Conservation (phyloP, 2,329 filamentous ascomycete species). For the Dendryphion nanum region DNA sequence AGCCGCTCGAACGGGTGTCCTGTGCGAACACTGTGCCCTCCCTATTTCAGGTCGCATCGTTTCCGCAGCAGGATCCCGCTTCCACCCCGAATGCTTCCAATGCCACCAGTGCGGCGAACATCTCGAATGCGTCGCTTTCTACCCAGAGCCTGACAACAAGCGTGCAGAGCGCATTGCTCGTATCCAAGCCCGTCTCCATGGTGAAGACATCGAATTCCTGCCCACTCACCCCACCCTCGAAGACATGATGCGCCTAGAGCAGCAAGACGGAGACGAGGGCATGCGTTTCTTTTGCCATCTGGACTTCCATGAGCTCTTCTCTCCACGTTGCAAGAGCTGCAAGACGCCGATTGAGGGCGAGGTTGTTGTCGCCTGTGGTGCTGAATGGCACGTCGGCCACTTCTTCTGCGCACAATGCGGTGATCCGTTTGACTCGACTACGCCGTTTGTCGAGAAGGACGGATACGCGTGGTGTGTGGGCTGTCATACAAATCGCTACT, state of each 20-base stretch:
- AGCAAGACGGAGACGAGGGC: conserved; percentile 62
- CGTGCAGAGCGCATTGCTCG: conserved; percentile 70
- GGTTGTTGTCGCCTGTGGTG: conserved; percentile 87
- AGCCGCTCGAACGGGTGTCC: conserved; percentile 59
- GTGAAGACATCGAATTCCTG: conserved; percentile 47
- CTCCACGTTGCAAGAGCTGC: conserved; percentile 91
- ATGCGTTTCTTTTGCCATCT: conserved; percentile 94
- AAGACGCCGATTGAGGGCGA: conserved; percentile 95
- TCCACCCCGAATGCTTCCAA: conserved; percentile 90
- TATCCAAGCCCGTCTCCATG: conserved; percentile 62
- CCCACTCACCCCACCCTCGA: conserved; percentile 50
- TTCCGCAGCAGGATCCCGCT: conserved; percentile 75
- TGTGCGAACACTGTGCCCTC: conserved; percentile 79
- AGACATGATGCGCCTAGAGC: conserved; percentile 57
- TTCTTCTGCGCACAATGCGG: conserved; percentile 99
- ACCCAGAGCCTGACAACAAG: conserved; percentile 77
- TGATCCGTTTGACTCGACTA: conserved; percentile 65
- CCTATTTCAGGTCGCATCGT: conserved; percentile 91
- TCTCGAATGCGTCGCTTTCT: conserved; percentile 94
- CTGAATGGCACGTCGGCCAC: conserved; percentile 96
- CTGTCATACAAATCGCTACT: conserved; percentile 89
- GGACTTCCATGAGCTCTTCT: conserved; percentile 96
- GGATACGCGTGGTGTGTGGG: conserved; percentile 95
- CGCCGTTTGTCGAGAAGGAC: conserved; percentile 94
- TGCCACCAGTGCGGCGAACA: conserved; percentile 85